Evolutionary conservation across 176 grass and related monocot species (phyloP).

Genomic region (Poa annua): DNA sequence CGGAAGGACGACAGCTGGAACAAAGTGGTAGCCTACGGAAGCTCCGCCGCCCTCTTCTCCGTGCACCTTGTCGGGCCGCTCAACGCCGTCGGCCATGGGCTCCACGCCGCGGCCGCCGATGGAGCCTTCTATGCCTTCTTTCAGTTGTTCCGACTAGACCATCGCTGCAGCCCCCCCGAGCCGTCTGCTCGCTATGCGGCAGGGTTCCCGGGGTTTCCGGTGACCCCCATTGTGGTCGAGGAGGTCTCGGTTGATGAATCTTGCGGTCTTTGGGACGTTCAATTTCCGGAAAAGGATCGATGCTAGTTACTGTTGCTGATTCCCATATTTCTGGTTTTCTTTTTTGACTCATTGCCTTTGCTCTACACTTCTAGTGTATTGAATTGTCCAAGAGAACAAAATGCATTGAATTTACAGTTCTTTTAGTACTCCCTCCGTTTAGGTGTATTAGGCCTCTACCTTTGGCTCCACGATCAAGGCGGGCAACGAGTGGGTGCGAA

Average conservation of each 20-base stretch:
- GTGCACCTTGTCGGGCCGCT: neutral
- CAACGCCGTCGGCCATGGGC: neutral
- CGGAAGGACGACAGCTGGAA: neutral
- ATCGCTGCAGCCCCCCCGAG: neutral
- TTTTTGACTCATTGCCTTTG: too few relatives aligned
- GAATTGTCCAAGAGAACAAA: too few relatives aligned
- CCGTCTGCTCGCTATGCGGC: neutral
- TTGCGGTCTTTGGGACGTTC: neutral
- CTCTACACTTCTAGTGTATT: too few relatives aligned
- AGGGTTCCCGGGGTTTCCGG: neutral
- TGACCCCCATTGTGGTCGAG: neutral
- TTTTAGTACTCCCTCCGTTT: too few relatives aligned
- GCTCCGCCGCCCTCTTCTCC: neutral
- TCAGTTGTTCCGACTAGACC: conserved; percentile 1
- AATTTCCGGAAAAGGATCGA: neutral
- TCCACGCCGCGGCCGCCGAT: neutral
- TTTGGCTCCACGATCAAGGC: too few relatives aligned
- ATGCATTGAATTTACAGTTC: too few relatives aligned
- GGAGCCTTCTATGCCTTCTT: neutral
- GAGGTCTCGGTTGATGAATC: neutral
- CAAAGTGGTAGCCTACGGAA: neutral
- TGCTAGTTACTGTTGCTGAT: neutral
- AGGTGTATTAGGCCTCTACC: too few relatives aligned
- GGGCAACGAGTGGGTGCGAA: too few relatives aligned
- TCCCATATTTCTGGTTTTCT: too few relatives aligned